Percentiles rank a stretch among this genome's conserved stretches.
Conservation (phyloP, 2,329 filamentous ascomycete genomes). For the Tolypocladium pustulatum region DNA sequence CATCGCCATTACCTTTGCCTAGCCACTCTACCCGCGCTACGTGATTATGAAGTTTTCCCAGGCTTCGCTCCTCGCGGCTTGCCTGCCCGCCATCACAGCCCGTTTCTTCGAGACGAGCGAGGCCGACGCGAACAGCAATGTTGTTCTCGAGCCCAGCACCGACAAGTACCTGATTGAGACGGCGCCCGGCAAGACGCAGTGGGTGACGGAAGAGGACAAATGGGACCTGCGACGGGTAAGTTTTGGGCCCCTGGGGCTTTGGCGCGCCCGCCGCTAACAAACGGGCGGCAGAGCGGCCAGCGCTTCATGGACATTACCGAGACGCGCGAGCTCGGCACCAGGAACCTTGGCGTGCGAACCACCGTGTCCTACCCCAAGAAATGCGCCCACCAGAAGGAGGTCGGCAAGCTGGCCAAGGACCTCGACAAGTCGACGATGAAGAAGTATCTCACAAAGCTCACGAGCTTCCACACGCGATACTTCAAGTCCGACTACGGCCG, state of each 20-base stretch:
- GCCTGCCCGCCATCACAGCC: constrained; percentile 43
- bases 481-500: constrained; percentile 70
- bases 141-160: constrained; percentile 33
- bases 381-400: constrained; percentile 51
- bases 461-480: constrained; percentile 72
- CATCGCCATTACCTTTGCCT: not conserved
- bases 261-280: not conserved
- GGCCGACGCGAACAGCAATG: constrained; percentile 24
- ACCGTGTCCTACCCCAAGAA: constrained; percentile 55
- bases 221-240: constrained; percentile 73
- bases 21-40: not conserved
- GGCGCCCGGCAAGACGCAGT: constrained; percentile 69
- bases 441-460: constrained; percentile 66
- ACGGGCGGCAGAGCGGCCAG: constrained; percentile 54
- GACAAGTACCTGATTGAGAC: constrained; percentile 66
- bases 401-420: constrained; percentile 55
- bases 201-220: constrained; percentile 92
- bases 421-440: constrained; percentile 70
- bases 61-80: constrained; percentile 41
- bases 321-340: constrained; percentile 46
- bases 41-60: constrained; percentile 40
- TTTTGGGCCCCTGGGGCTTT: not conserved
- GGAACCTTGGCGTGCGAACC: constrained; percentile 18
- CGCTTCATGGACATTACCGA: constrained; percentile 95
- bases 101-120: constrained; percentile 47